Evolutionary conservation across 176 grass and related monocot species (phyloP).

Genomic region (Chrysopogon serrulatus): DNA sequence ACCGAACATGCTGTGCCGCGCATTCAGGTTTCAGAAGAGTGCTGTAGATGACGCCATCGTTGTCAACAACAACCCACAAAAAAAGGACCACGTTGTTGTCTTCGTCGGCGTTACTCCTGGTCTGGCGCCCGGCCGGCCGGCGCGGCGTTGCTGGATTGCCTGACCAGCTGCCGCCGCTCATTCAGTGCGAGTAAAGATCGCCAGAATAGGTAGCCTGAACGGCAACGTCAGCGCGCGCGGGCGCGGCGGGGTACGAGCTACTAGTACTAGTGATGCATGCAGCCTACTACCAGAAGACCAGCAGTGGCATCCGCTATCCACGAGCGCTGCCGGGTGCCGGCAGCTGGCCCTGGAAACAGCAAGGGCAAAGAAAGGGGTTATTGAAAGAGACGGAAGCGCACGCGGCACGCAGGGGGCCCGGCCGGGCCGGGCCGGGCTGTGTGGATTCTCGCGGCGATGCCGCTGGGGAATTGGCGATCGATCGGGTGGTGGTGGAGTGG

Average conservation of each 20-base stretch:
- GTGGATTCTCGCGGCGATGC: not conserved
- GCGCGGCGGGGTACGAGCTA: too few species aligned
- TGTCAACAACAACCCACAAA: not conserved
- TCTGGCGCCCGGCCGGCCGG: not conserved
- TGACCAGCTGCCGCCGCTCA: slow-evolving; percentile 3
- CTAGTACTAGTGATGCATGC: too few species aligned
- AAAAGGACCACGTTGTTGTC: not conserved
- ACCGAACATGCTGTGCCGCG: not conserved
- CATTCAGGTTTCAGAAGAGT: not conserved
- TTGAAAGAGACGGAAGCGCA: too few species aligned
- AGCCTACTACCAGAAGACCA: too few species aligned
- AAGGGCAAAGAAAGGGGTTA: too few species aligned
- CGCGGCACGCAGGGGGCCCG: too few species aligned
- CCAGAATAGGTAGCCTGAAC: not conserved
- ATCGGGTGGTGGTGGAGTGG: not conserved
- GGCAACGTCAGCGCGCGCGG: too few species aligned
- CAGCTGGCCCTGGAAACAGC: too few species aligned
- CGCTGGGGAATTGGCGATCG: not conserved
- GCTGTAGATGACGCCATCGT: not conserved
- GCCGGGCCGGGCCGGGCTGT: not conserved
- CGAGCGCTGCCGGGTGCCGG: too few species aligned
- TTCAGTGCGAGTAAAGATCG: too few species aligned
- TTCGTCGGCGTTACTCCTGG: not conserved
- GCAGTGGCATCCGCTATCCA: too few species aligned
- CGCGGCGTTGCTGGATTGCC: not conserved